phyloP scores from a whole-genome alignment of 139 green algal genomes.

The Haematococcus sp. region DNA sequence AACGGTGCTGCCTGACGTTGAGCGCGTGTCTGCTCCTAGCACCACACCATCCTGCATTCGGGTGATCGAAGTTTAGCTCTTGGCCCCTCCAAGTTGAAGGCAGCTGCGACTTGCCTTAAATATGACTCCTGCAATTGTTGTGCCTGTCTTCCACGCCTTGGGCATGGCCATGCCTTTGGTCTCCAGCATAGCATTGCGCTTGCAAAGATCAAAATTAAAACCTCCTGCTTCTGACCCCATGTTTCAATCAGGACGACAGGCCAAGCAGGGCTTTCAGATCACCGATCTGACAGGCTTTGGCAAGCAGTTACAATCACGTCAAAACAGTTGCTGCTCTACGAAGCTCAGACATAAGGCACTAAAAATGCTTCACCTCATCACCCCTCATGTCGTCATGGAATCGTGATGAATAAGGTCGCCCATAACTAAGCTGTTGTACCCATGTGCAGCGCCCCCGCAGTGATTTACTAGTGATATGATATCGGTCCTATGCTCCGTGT shows the following conservation, averaged over 20 bases:
- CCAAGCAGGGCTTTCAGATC: too few relatives aligned
- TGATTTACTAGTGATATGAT: too few relatives aligned
- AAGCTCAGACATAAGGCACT: too few relatives aligned
- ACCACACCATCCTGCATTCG: slow-evolving; percentile 91
- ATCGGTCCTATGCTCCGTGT: too few relatives aligned
- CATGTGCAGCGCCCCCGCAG: too few relatives aligned
- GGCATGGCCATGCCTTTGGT: slow-evolving; percentile 67
- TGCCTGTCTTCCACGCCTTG: slow-evolving; percentile 90
- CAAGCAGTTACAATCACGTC: too few relatives aligned
- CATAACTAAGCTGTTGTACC: too few relatives aligned
- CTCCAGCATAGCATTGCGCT: slow-evolving; percentile 83
- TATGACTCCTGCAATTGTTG: slow-evolving; percentile 93
- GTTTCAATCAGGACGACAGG: background rate
- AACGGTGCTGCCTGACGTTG: slow-evolving; percentile 92
- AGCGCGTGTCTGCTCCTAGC: slow-evolving; percentile 95
- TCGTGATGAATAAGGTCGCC: too few relatives aligned
- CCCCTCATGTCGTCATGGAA: too few relatives aligned
- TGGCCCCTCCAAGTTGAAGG: background rate
- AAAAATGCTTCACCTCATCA: too few relatives aligned
- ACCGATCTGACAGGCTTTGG: too few relatives aligned
- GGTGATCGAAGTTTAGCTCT: background rate
- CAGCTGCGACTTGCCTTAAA: slow-evolving; percentile 78
- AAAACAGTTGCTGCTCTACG: too few relatives aligned
- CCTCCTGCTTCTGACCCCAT: slow-evolving; percentile 55
- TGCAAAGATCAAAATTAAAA: slow-evolving; percentile 91